Base-by-base conservation (phyloP, 345 rosid species). In the Citrus mangshanensis region DNA sequence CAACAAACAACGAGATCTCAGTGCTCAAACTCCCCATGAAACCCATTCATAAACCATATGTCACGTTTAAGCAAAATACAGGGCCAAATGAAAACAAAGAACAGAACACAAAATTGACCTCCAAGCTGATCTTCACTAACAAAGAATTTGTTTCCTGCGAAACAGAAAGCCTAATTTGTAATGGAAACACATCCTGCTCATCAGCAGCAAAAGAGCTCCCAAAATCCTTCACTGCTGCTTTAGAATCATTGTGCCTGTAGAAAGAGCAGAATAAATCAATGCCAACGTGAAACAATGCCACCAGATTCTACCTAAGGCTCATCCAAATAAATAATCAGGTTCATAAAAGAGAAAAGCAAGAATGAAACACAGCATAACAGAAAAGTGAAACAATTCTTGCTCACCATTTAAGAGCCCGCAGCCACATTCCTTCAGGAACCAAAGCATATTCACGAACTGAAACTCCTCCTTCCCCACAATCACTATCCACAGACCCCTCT, bases 351-450 rank as follows among this genome's bases (percentile, higher is more conserved):
- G 49, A 62, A 75, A 75, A 37, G 19, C 19, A 25, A 59, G 21
- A 63, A 5, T 22, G 28, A 40, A 59, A 42, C n/a, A 42, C 3
- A 60, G 9, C 18, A 70, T 1, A 71, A 42, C 35, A 61, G 54
- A 35, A 58, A 27, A 49, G 61, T 7, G 54, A 73, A 59, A 19
- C 24, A n/a, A 37, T 77, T 32, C 9, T n/a, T 21, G 16, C 82
- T 84, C 79, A 90, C 95, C 87, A 83, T 82, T 87, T 91, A 55
- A 91, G 89, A 64, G 91, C 84, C 77, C 81, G 84, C 79, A 90
- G 74, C 93, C 93, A 90, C 82, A 84, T 80, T 72, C 87, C 85
- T 83, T 87, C 92, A n/a, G 86, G 79, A 62, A 91, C 83, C 81
- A 90, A 86, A 3, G 92, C 95, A 89, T 82, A 89, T 77, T 83